Evolutionary conservation across 805 yeast species (phyloP).

Genomic region (Yamadazyma phyllophila): DNA sequence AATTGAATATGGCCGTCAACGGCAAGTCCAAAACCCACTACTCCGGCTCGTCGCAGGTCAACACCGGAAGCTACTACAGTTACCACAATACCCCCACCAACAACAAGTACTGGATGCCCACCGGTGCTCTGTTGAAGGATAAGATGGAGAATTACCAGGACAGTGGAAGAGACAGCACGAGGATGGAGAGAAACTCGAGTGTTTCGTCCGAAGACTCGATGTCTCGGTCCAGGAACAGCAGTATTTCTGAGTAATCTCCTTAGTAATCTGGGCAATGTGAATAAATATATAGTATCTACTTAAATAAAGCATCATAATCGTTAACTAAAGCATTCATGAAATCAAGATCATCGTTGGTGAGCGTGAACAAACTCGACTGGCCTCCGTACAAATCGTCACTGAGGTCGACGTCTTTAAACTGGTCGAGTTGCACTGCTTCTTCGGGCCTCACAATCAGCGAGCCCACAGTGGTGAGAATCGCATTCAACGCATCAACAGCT

Average conservation of each 20-base stretch:
- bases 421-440: not conserved
- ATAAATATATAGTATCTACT: constrained; percentile 1
- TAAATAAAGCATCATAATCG: constrained; percentile 10
- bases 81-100: constrained; percentile 36
- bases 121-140: constrained; percentile 1
- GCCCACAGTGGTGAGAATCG: constrained; percentile 1
- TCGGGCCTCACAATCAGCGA: not conserved
- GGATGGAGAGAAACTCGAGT: constrained; percentile 6
- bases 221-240: constrained; percentile 8
- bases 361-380: constrained; percentile 1
- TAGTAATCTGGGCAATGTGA: too few species aligned
- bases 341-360: constrained; percentile 19
- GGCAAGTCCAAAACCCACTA: constrained; percentile 34
- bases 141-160: not conserved
- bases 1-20: constrained; percentile 27
- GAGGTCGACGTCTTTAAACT: not conserved
- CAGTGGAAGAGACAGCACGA: not conserved
- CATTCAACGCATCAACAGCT: constrained; percentile 1
- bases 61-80: constrained; percentile 36
- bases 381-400: not conserved
- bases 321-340: constrained; percentile 18
- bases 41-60: constrained; percentile 32
- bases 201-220: constrained; percentile 8
- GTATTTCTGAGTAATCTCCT: constrained; percentile 12
- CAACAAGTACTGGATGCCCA: constrained; percentile 40